These are phyloP conservation scores for Gracilaria gracilis DNA, from an alignment of 23 red algal species.

Conservation along the genomic window DNA sequence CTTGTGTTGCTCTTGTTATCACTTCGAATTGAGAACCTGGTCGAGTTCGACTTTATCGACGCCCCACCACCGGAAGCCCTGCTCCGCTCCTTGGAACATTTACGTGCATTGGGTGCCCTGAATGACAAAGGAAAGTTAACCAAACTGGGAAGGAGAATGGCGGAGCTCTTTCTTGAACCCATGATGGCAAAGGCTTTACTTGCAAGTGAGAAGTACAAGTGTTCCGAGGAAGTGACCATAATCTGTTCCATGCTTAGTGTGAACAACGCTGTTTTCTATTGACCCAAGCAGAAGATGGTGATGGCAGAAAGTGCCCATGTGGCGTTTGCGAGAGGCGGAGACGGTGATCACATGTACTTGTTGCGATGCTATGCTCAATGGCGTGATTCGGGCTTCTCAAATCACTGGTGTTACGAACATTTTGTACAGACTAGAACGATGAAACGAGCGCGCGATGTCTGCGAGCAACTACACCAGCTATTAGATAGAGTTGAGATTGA, in stretches of 20 bases:
- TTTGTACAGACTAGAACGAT: slow-evolving; percentile 87
- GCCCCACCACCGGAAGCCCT: slow-evolving; percentile 78
- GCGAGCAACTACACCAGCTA: slow-evolving; percentile 84
- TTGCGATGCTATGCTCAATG: slow-evolving; percentile 84
- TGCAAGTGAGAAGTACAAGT: slow-evolving; percentile 80
- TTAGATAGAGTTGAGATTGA: slow-evolving; percentile 82
- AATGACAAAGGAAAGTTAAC: slow-evolving; percentile 77
- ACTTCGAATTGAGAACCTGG: slow-evolving; percentile 89
- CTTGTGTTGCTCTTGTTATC: slow-evolving; percentile 84
- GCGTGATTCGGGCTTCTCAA: slow-evolving; percentile 74
- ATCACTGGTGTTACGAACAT: slow-evolving; percentile 93
- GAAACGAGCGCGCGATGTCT: slow-evolving; percentile 87
- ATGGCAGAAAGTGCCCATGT: slow-evolving; percentile 76
- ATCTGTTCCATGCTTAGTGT: slow-evolving; percentile 90
- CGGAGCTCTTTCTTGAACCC: slow-evolving; percentile 91
- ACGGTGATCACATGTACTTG: slow-evolving; percentile 86
- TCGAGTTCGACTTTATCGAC: slow-evolving; percentile 94
- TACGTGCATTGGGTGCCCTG: slow-evolving; percentile 88
- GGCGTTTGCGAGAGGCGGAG: slow-evolving; percentile 60
- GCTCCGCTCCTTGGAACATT: slow-evolving; percentile 81
- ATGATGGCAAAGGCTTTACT: slow-evolving; percentile 88
- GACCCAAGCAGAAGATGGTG: slow-evolving; percentile 83
- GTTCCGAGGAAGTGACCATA: slow-evolving; percentile 84
- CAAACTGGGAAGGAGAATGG: slow-evolving; percentile 89
- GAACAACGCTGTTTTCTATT: slow-evolving; percentile 79